Conservation (phyloP, 345 rosid genomes). For the Carallia brachiata region DNA sequence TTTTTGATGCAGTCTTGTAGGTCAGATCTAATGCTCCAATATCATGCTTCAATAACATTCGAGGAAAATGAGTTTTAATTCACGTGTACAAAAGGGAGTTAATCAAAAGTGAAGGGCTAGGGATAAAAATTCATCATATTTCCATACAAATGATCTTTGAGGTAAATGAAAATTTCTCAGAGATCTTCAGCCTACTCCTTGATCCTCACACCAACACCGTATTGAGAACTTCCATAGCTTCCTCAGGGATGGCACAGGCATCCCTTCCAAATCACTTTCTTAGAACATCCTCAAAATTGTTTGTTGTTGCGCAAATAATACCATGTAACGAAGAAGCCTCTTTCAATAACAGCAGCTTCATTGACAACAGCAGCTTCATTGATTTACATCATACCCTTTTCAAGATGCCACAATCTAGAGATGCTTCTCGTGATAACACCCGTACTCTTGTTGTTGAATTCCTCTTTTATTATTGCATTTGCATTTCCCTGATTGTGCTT, state of each 20-base stretch:
- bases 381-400: background rate
- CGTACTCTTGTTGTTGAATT: background rate
- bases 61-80: no score
- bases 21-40: no score
- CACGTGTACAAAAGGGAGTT: no score
- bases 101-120: no score
- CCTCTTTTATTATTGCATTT: background rate
- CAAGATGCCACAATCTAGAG: conserved; percentile 24
- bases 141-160: no score
- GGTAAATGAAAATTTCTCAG: background rate
- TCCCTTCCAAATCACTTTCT: background rate
- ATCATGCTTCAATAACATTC: no score
- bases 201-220: conserved; percentile 10
- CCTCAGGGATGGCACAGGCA: background rate
- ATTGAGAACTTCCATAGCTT: background rate
- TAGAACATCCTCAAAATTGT: no score
- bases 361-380: no score
- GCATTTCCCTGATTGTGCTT: conserved; percentile 7
- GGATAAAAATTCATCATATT: background rate
- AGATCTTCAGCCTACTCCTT: conserved; percentile 3
- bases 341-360: background rate
- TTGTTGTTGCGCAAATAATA: background rate
- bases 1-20: no score
- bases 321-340: background rate
- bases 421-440: conserved; percentile 50